A percentile compares a stretch with the other conserved stretches of the same genome.
Evolutionary conservation across 2,329 filamentous ascomycete species (phyloP).

Genomic region (Pseudogymnoascus sp.): DNA sequence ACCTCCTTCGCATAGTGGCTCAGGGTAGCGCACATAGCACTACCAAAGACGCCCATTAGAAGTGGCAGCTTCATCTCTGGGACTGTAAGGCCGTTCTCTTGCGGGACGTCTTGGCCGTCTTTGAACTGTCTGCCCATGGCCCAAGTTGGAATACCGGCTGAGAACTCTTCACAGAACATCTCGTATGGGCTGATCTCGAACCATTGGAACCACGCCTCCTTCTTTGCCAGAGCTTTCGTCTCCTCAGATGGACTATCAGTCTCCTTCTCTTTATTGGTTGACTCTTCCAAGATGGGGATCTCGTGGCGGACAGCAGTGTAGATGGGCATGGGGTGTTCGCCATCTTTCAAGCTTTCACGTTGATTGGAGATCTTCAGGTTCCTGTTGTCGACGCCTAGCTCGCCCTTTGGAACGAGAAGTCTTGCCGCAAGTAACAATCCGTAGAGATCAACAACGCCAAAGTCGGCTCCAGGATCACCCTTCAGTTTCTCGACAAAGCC

Average conservation of each 20-base stretch:
- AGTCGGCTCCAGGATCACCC: slow-evolving; percentile 69
- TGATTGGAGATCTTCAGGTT: slow-evolving; percentile 94
- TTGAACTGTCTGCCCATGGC: slow-evolving; percentile 78
- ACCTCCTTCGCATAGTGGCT: slow-evolving; percentile 96
- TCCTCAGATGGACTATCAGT: slow-evolving; percentile 35
- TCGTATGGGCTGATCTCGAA: slow-evolving; percentile 94
- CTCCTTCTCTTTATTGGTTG: slow-evolving; percentile 30
- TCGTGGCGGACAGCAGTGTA: slow-evolving; percentile 95
- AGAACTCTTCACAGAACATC: slow-evolving; percentile 88
- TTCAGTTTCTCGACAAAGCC: slow-evolving; percentile 88
- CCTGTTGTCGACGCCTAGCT: slow-evolving; percentile 63
- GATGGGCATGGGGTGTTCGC: slow-evolving; percentile 80
- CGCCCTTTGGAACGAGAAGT: slow-evolving; percentile 77
- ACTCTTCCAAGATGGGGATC: slow-evolving; percentile 60
- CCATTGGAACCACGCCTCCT: slow-evolving; percentile 94
- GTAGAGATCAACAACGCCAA: slow-evolving; percentile 90
- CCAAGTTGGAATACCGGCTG: slow-evolving; percentile 91
- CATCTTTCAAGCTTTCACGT: slow-evolving; percentile 63
- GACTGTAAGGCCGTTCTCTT: slow-evolving; percentile 54
- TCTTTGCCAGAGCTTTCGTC: slow-evolving; percentile 45
- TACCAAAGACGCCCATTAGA: slow-evolving; percentile 91
- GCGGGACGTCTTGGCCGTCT: slow-evolving; percentile 56
- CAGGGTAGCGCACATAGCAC: slow-evolving; percentile 89
- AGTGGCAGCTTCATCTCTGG: slow-evolving; percentile 80
- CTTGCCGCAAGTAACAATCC: slow-evolving; percentile 78